Base-by-base conservation (phyloP, 176 grass and related monocot species). In the Ananas comosus region DNA sequence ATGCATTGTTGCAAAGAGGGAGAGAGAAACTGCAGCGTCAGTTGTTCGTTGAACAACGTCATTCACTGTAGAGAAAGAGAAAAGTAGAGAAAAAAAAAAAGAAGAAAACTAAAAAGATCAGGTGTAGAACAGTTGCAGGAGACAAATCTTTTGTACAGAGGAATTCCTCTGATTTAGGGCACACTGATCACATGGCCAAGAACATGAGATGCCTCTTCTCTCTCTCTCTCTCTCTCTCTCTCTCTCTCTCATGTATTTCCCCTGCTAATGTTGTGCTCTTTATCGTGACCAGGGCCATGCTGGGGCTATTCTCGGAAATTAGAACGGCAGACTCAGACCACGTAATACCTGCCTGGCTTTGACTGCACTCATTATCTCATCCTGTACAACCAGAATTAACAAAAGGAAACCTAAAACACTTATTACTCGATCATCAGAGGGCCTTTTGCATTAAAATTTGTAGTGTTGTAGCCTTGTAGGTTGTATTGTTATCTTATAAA, bases 41-140 rank as follows among this genome's bases (percentile, higher is more conserved):
- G 50, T 78, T 76, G 64, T 76, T 76, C 33, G 64, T 76, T 76
- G 74, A 67, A 76, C 33, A 70, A 78, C 75, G 75, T 78, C 75
- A 78, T 51, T 53, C 64, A 70, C 64, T 61, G 75, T 78, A 61
- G 75, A 78, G 69, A 78, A 51, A 78, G 65, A 42, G 50, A 58
- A 53, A 67, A 17, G 48, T 23, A 72, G 33, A 28, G 11, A 11
- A 3, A 13, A 23, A 25, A 28, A 29, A 22, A 53, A 14, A 53
- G 28, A 12, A 50, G 24, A 58, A 12, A 33, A 56, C 51, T 64
- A 74, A 51, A 74, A 74, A 63, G 59, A 29, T 74, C 54, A 64
- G 58, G 58, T 21, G 72, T 63, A 23, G 21, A 73, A 73, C 70
- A 73, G 51, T 51, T 73, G 70, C 61, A 24, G 51, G 72, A 76